Conservation (phyloP, 352 stramenopile species). For the Phytophthora tentaculata region DNA sequence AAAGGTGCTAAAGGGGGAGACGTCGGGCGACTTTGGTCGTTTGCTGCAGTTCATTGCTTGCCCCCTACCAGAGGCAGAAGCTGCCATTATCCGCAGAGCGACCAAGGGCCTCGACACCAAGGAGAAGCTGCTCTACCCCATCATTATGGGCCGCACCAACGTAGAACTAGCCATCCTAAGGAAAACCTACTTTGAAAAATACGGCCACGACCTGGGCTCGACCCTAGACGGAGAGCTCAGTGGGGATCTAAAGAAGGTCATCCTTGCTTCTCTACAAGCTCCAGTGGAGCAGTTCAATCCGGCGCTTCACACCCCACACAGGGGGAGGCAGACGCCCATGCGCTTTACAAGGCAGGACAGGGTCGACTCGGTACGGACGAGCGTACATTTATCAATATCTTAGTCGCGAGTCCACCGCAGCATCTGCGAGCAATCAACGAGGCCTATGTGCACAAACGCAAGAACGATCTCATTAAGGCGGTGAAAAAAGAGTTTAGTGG, state of each 20-base stretch:
- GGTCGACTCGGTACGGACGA: constrained; percentile 75
- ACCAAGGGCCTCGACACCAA: constrained; percentile 75
- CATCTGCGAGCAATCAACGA: constrained; percentile 65
- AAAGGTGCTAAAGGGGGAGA: background rate
- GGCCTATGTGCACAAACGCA: constrained; percentile 65
- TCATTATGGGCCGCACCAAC: constrained; percentile 74
- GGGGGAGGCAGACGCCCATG: constrained; percentile 62
- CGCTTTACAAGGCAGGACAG: constrained; percentile 74
- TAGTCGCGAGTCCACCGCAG: constrained; percentile 59
- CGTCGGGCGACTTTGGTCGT: background rate
- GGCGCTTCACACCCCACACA: constrained; percentile 60
- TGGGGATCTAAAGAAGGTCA: constrained; percentile 78
- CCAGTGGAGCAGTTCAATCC: constrained; percentile 61
- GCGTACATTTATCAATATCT: constrained; percentile 62
- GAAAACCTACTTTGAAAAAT: constrained; percentile 77
- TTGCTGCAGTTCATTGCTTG: background rate
- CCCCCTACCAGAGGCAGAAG: constrained; percentile 58
- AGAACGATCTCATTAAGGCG: constrained; percentile 63
- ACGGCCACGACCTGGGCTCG: constrained; percentile 64
- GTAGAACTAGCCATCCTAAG: constrained; percentile 80
- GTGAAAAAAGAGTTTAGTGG: constrained; percentile 75
- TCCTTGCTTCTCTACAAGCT: constrained; percentile 71
- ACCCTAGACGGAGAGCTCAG: constrained; percentile 64
- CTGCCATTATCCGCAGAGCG: constrained; percentile 60
- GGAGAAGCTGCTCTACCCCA: constrained; percentile 77